phyloP scores from a whole-genome alignment of 495 filamentous ascomycete genomes.

The Hypoxylon cercidicola region DNA sequence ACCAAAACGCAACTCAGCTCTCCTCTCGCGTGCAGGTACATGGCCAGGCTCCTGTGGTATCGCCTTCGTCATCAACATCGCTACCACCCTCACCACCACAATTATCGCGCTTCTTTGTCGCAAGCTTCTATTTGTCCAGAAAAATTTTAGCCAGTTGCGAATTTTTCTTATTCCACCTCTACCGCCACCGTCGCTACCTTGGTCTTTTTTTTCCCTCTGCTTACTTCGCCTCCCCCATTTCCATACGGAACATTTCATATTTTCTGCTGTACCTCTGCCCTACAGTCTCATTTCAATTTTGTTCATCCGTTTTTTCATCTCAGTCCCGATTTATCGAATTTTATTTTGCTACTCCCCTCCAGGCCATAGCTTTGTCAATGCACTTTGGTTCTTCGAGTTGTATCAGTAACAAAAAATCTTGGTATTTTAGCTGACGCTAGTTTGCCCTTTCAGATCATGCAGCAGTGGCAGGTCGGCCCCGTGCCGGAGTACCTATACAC shows the following conservation, averaged over 20 bases:
- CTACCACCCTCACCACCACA: conserved; percentile 10
- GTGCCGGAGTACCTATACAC: conserved; percentile 60
- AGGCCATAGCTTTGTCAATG: conserved; percentile 26
- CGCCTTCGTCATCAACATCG: conserved; percentile 19
- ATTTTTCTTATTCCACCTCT: conserved; percentile 30
- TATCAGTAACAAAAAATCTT: conserved; percentile 38
- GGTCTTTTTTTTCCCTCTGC: conserved; percentile 6
- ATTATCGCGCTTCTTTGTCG: conserved; percentile 25
- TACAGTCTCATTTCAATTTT: conserved; percentile 11
- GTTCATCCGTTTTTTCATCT: conserved; percentile 29
- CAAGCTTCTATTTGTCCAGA: conserved; percentile 17
- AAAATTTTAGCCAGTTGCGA: conserved; percentile 30
- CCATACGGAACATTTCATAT: conserved; percentile 29
- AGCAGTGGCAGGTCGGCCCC: conserved; percentile 63
- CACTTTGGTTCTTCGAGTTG: conserved; percentile 31
- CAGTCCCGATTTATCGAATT: conserved; percentile 25
- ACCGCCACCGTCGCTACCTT: conserved; percentile 26
- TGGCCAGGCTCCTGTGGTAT: conserved; percentile 27
- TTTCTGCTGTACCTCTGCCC: conserved; percentile 25
- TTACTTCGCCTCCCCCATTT: conserved; percentile 36
- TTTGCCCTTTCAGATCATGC: conserved; percentile 58
- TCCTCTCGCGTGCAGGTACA: conserved; percentile 28
- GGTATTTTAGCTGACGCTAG: conserved; percentile 44
- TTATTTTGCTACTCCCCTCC: conserved; percentile 10
- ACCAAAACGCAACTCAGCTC: conserved; percentile 2